phyloP scores from a whole-genome alignment of 2,329 filamentous ascomycete genomes.

The Trichoderma brevicompactum region DNA sequence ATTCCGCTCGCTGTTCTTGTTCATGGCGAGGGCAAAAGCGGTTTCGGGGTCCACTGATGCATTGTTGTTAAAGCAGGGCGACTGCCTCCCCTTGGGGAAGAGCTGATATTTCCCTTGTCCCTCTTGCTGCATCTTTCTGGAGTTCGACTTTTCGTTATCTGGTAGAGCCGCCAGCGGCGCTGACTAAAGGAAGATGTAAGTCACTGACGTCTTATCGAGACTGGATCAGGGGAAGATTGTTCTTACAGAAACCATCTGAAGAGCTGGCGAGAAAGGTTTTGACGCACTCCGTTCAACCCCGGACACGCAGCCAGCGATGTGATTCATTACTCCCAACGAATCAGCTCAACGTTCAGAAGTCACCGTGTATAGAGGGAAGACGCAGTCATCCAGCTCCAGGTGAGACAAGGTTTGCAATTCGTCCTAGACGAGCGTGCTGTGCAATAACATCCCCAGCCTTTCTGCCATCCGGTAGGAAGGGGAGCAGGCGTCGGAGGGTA shows the following conservation, averaged over 20 bases:
- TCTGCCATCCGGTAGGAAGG: conserved; percentile 10
- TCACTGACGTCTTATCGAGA: not conserved
- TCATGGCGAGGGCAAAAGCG: conserved; percentile 50
- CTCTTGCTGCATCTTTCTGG: conserved; percentile 64
- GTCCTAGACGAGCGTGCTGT: conserved; percentile 10
- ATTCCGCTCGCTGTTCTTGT: conserved; percentile 47
- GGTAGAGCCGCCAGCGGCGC: conserved; percentile 37
- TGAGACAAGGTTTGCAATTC: not conserved
- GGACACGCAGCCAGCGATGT: conserved; percentile 64
- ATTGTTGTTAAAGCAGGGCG: conserved; percentile 45
- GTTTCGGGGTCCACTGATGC: conserved; percentile 58
- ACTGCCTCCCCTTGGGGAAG: conserved; percentile 59
- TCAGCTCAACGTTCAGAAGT: not conserved
- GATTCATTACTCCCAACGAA: conserved; percentile 54
- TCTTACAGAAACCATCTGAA: conserved; percentile 52
- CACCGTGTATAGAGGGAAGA: conserved; percentile 18
- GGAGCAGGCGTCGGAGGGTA: conserved; percentile 22
- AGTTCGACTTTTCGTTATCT: conserved; percentile 53
- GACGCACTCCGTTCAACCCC: conserved; percentile 54
- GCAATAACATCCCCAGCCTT: conserved; percentile 9
- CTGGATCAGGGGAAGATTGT: not conserved
- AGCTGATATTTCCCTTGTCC: conserved; percentile 61
- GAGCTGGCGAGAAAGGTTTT: conserved; percentile 53
- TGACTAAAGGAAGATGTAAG: conserved; percentile 31
- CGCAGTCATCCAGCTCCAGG: conserved; percentile 23